Evolutionary conservation across 805 yeast species (phyloP).

Genomic region (Kuraishia piskuri): DNA sequence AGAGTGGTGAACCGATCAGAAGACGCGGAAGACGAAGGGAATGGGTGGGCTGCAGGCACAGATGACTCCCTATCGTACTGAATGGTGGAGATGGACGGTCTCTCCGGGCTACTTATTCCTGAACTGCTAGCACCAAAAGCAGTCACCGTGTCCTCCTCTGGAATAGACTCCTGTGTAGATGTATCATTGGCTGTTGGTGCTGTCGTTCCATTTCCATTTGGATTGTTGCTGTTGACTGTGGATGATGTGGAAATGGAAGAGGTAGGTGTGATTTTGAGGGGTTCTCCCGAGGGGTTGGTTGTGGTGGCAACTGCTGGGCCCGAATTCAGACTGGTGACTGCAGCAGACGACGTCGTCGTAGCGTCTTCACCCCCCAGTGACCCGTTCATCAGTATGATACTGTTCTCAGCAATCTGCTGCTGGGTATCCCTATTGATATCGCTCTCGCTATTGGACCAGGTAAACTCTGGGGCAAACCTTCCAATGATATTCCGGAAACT

Average conservation of each 20-base stretch:
- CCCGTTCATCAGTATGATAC: not conserved
- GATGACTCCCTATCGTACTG: not conserved
- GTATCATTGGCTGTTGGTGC: slow-evolving; percentile 1
- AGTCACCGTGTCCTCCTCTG: slow-evolving; percentile 1
- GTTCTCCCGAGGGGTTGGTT: slow-evolving; percentile 2
- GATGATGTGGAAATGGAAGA: slow-evolving; percentile 19
- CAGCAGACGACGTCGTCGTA: slow-evolving; percentile 1
- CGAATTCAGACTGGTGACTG: slow-evolving; percentile 6
- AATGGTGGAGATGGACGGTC: not conserved
- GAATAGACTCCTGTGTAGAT: slow-evolving; percentile 3
- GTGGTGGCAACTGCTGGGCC: not conserved
- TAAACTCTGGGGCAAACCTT: slow-evolving; percentile 18
- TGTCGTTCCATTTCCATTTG: not conserved
- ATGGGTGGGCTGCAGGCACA: not conserved
- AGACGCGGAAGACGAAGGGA: slow-evolving; percentile 5
- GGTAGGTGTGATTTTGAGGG: slow-evolving; percentile 17
- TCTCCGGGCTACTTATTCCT: not conserved
- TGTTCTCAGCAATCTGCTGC: slow-evolving; percentile 19
- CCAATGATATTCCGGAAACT: slow-evolving; percentile 25
- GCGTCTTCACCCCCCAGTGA: slow-evolving; percentile 3
- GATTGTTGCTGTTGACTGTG: slow-evolving; percentile 4
- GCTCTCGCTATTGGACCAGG: not conserved
- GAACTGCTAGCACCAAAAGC: not conserved
- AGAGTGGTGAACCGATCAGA: slow-evolving; percentile 6
- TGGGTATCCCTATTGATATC: slow-evolving; percentile 3